Base-by-base conservation (phyloP, 805 yeast genomes). In the Yarrowia hollandica region DNA sequence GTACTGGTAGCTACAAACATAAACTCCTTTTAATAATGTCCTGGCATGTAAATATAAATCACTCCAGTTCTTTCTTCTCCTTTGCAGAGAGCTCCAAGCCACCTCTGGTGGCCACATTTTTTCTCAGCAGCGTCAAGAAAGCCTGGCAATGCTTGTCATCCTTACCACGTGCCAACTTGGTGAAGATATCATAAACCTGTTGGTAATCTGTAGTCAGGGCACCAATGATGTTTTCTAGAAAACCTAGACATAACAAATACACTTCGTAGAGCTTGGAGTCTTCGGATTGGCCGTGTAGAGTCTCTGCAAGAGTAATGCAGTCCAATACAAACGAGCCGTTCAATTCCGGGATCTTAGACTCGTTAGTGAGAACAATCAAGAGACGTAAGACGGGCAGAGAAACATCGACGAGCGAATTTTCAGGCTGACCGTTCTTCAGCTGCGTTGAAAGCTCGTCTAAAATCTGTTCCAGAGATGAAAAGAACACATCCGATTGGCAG, bases 71-170 rank as follows among this genome's bases (percentile, higher is more conserved):
- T 8, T 10, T 11, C 30, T 22, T 15, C 2, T 48, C 55, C 22
- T 31, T 8, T 10, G 28, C 38, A 22, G 55, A 48, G 1, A 48
- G 38, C 22, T 31, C 11, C 12, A 48, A 39, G n/a, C 31, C 55
- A 15, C 55, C 55, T 10, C 39, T 48, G 10, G 39, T 48, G 3
- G 39, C 55, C 39, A 48, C 55, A 5, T 33, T 48, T 33, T 48
- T 48, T n/a, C 55, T n/a, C 2, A 48, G 16, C 15, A 48, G 30
- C 12, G 34, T 30, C 55, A 48, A 16, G 25, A 48, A 48, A 9
- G 55, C 55, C 21, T 31, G 38, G 39, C 55, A 30, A 33, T 48
- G 55, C 55, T 48, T 48, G 55, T 48, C 55, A 4, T 48, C 39
- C 31, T 48, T 33, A 15, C 39, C 39, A 9, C 30, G 55, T 7